phyloP scores from a whole-genome alignment of 139 green algal species.

The Ulvella scutata region DNA sequence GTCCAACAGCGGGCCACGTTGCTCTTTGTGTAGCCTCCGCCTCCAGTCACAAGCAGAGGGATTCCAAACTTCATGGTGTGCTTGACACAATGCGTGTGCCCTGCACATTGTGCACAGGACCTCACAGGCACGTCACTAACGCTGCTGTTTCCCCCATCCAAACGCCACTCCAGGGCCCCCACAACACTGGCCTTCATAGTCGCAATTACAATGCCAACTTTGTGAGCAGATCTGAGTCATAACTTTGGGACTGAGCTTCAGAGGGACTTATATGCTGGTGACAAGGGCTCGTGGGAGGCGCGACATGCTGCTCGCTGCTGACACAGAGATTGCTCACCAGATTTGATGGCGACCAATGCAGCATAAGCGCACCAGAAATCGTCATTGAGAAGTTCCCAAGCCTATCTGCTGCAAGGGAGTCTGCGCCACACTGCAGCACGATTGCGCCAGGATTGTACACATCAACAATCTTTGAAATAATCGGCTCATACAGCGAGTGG shows the following conservation, averaged over 20 bases:
- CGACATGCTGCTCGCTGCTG: too few species aligned
- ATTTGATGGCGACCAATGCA: too few species aligned
- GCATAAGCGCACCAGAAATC: neutral
- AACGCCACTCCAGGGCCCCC: too few species aligned
- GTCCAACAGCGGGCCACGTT: constrained; percentile 83
- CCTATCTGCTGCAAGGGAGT: constrained; percentile 3
- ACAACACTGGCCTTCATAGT: too few species aligned
- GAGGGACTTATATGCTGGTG: too few species aligned
- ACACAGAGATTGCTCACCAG: too few species aligned
- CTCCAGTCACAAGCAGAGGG: constrained; percentile 18
- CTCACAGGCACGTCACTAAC: too few species aligned
- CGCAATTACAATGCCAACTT: too few species aligned
- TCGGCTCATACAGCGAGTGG: constrained; percentile 58
- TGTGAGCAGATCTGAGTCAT: too few species aligned
- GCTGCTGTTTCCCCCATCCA: too few species aligned
- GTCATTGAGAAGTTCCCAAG: constrained; percentile 1
- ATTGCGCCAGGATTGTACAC: constrained; percentile 75
- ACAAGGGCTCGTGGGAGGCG: too few species aligned
- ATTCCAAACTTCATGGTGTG: neutral
- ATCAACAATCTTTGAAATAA: constrained; percentile 69
- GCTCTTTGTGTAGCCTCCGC: constrained; percentile 91
- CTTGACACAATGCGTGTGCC: neutral
- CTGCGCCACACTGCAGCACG: constrained; percentile 73
- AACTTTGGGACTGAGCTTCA: too few species aligned
- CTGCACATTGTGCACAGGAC: neutral